Evolutionary conservation across 2,329 filamentous ascomycete species (phyloP), one percentile per base, ranked within the genome.

Genomic region (Catunica adiposa): DNA sequence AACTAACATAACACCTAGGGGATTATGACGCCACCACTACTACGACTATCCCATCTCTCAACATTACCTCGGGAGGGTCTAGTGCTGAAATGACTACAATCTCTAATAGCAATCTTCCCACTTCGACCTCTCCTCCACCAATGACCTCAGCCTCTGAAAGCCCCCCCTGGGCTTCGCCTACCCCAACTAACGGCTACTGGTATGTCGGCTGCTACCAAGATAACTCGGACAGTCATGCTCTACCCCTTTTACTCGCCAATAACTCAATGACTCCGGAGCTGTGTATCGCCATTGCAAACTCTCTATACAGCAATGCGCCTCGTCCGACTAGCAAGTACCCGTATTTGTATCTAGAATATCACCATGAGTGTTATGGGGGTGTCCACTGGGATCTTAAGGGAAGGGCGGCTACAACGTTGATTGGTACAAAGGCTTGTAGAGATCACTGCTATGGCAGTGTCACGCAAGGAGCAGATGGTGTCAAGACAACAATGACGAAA

Each of bases 291-390:
- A 34, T 34, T 34, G 29, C 29, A 11, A 34, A 34, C 29, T 11
- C 62, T 5, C 56, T 62, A 23, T 62, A 62, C 2, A 61, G 61
- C 25, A 64, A 63, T 11, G 58, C 58, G 6, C 64, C 63, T 0
- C 63, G 63, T 1, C 53, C 60, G 15, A 65, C 62, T 0, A 63
- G 63, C 0, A 62, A 59, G 48, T 56, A 62, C 17, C 59, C 61
- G 9, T 67, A 65, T 46, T 57, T 64, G 3, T 65, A 62, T 37
- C 40, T 67, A 20, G 65, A 68, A 56, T 67, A 67, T 58, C 65
- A 67, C 44, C 60, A 63, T 54, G 65, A 67, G 60, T 68, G 65
- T 60, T 66, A 67, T 56, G 64, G 62, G 3, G 65, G 62, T 3
- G 62, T 57, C 15, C 59, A 26, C 3, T 59, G 62, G 44, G 52